Evolutionary conservation across 176 grass and related monocot species (phyloP).

Genomic region (Oryza australiensis): DNA sequence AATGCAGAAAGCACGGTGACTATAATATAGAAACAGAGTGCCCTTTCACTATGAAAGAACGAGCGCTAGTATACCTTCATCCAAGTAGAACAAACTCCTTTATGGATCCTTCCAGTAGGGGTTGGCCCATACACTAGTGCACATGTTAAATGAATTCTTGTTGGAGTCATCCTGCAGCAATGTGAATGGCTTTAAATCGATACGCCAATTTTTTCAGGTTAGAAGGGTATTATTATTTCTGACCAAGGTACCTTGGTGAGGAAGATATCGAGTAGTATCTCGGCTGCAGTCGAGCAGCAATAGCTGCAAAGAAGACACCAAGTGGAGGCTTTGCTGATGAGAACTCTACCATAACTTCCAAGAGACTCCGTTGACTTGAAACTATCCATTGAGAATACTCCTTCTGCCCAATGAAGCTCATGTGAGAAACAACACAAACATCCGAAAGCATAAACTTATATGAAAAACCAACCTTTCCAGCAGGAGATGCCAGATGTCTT

Average conservation of each 20-base stretch:
- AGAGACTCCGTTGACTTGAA: slow-evolving; percentile 76
- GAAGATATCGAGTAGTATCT: slow-evolving; percentile 99
- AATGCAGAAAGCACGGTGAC: background rate
- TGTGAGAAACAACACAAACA: slow-evolving; percentile 15
- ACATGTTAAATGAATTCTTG: slow-evolving; percentile 96
- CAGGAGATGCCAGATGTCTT: slow-evolving; percentile 79
- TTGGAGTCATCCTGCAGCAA: slow-evolving; percentile 67
- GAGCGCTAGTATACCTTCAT: slow-evolving; percentile 69
- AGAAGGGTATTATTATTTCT: slow-evolving; percentile 12
- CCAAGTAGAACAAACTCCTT: slow-evolving; percentile 97
- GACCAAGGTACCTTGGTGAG: slow-evolving; percentile 67
- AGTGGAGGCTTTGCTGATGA: slow-evolving; percentile 74
- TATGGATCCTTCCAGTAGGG: slow-evolving; percentile 87
- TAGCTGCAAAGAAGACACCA: slow-evolving; percentile 86
- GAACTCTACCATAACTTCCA: slow-evolving; percentile 88
- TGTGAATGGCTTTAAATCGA: slow-evolving; percentile 31
- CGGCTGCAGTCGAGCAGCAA: slow-evolving; percentile 73
- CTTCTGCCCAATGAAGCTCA: slow-evolving; percentile 55
- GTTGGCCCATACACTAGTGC: slow-evolving; percentile 71
- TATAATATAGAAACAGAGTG: slow-evolving; percentile 14
- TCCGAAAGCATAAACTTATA: slow-evolving; percentile 20
- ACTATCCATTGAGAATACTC: slow-evolving; percentile 93
- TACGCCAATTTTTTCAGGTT: background rate
- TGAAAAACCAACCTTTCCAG: slow-evolving; percentile 79
- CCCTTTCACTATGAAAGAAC: slow-evolving; percentile 8